Conservation (phyloP, 140 eudicot species). For the Stevia rebaudiana region DNA sequence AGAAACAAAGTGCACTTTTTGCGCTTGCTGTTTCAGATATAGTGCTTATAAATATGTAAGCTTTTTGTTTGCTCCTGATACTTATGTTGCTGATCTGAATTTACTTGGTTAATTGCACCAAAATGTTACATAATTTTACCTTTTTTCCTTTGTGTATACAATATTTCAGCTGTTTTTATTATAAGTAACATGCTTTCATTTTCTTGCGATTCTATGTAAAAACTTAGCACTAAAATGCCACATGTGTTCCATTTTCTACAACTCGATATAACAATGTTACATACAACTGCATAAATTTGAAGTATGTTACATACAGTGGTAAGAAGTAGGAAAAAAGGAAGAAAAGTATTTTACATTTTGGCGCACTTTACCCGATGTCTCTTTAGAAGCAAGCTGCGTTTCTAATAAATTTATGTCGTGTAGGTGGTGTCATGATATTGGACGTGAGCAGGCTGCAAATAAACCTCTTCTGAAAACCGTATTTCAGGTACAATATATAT, state of each 20-base stretch:
- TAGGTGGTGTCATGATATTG: slow-evolving; percentile 99
- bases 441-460: slow-evolving; percentile 99
- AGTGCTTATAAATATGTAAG: slow-evolving; percentile 98
- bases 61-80: background rate
- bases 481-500: slow-evolving; percentile 55
- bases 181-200: background rate
- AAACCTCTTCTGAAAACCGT: slow-evolving; percentile 95
- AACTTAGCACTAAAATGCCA: background rate
- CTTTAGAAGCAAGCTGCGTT: background rate
- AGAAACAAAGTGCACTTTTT: slow-evolving; percentile 94
- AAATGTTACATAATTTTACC: background rate
- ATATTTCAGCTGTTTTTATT: background rate
- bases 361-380: background rate
- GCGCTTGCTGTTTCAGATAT: slow-evolving; percentile 97
- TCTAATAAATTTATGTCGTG: slow-evolving; percentile 6
- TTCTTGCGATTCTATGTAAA: slow-evolving; percentile 1
- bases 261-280: background rate
- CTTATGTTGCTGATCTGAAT: background rate
- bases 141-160: background rate
- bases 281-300: background rate
- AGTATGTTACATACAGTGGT: background rate
- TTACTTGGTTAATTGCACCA: background rate
- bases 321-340: background rate
- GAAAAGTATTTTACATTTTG: background rate
- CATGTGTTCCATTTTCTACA: background rate